Base-by-base conservation (phyloP, 306 rosid species). In the Cyamopsis tetragonoloba region DNA sequence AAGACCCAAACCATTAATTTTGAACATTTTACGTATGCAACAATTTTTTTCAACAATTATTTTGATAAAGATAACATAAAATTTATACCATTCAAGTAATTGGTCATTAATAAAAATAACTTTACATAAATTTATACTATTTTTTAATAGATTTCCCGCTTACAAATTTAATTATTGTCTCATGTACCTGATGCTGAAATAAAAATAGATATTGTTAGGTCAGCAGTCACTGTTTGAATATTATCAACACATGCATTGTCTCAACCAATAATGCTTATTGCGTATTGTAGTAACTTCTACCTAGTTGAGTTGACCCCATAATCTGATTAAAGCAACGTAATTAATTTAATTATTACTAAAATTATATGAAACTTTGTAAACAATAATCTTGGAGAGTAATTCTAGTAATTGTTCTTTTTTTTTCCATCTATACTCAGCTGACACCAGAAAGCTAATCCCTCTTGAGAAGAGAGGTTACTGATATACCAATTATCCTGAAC, bases 191-290 rank as follows among this genome's bases (percentile, higher is more conserved):
- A 48, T 51, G 32, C 11, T 6, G 43, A 56, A 20, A 62, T 15
- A 62, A 54, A 67, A 5, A 24, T 34, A 26, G 24, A 17, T 26
- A 51, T 71, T n/a, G n/a, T n/a, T 65, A 41, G 70, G 83, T 61
- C 20, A 67, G 62, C 2, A 34, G 79, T 53, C 76, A 68, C 39
- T 62, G 56, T 47, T 73, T 62, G 37, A 11, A 62, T 28, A 15
- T 17, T 46, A 76, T 57, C 72, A 73, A 55, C 61, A 80, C 80
- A 64, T 75, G 84, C 3, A 50, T 28, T 80, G 81, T 72, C 55
- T 20, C 75, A 64, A 58, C 74, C 62, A 79, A 75, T 75, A 75
- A 70, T 74, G 79, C 57, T 26, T 12, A 74, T 54, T 53, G 65
- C 28, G 3, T 54, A 43, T 34, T 56, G 58, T 55, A 42, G 67